phyloP scores from a whole-genome alignment of 83 land plant genomes.

The Picea abies region DNA sequence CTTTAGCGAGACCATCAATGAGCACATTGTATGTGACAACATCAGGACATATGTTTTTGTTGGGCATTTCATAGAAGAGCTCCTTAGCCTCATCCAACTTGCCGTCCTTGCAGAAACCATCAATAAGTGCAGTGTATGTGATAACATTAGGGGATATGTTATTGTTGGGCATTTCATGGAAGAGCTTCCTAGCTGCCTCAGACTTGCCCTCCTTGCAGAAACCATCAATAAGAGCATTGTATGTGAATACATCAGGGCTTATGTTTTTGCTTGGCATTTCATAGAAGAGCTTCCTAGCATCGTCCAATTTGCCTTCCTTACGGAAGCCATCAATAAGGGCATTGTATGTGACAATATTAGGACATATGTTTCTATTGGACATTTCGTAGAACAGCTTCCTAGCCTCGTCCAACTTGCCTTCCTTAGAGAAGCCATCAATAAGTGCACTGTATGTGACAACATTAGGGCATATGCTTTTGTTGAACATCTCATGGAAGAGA shows the following conservation, averaged over 20 bases:
- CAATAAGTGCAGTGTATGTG: too few species aligned
- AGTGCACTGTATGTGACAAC: conserved; percentile 19
- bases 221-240: conserved; percentile 25
- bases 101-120: too few species aligned
- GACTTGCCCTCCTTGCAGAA: conserved; percentile 18
- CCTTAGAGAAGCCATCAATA: conserved; percentile 28
- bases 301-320: conserved; percentile 15
- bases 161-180: conserved; percentile 12
- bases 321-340: conserved; percentile 22
- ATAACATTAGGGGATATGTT: background rate
- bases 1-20: too few species aligned
- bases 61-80: too few species aligned
- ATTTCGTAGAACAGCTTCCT: conserved; percentile 12
- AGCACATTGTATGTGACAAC: too few species aligned
- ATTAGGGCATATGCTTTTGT: conserved; percentile 15
- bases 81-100: too few species aligned
- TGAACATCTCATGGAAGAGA: conserved; percentile 15
- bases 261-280: conserved; percentile 19
- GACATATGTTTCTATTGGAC: conserved; percentile 1
- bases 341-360: conserved; percentile 22
- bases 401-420: conserved; percentile 21
- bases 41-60: too few species aligned
- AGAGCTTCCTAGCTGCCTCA: conserved; percentile 1
- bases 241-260: conserved; percentile 19
- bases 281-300: conserved; percentile 13